A percentile compares a stretch with the other conserved stretches of the same genome.
These are phyloP conservation scores for Petunia secreta DNA, from an alignment of 257 asterid genomes.

Conservation along the genomic window DNA sequence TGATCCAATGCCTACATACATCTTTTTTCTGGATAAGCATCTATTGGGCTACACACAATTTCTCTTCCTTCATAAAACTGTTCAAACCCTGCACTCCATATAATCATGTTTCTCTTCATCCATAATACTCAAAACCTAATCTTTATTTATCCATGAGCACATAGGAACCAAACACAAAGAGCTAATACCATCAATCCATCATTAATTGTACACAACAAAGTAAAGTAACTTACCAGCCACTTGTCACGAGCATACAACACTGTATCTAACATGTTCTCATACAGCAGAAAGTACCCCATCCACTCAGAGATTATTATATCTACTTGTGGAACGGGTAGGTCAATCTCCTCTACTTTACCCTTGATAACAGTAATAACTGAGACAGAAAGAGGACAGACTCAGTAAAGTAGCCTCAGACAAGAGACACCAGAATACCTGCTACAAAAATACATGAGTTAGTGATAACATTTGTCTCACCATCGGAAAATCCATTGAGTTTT, in stretches of 20 bases:
- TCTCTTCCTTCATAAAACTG: not conserved
- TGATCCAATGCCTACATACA: not conserved
- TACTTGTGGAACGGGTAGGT: constrained; percentile 92
- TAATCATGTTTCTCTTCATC: not conserved
- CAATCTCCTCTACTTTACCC: constrained; percentile 96
- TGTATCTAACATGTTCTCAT: constrained; percentile 89
- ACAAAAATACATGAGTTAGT: not conserved
- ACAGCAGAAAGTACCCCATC: constrained; percentile 95
- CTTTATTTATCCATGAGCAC: not conserved
- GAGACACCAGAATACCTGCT: constrained; percentile 18
- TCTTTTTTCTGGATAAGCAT: not conserved
- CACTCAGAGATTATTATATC: constrained; percentile 96
- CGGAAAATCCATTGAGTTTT: constrained; percentile 68
- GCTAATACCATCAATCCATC: not conserved
- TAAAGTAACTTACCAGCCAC: constrained; percentile 73
- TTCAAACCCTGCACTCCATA: not conserved
- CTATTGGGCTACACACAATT: not conserved
- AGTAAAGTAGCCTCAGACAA: constrained; percentile 23
- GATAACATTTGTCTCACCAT: constrained; percentile 52
- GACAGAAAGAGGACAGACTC: constrained; percentile 23
- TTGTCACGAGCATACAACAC: constrained; percentile 93
- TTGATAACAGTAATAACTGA: constrained; percentile 85
- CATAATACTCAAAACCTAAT: constrained; percentile 11
- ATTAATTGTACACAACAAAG: constrained; percentile 10
- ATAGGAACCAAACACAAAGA: not conserved